phyloP scores from a whole-genome alignment of 2,329 filamentous ascomycete species.

The Diaporthe citrichinensis region DNA sequence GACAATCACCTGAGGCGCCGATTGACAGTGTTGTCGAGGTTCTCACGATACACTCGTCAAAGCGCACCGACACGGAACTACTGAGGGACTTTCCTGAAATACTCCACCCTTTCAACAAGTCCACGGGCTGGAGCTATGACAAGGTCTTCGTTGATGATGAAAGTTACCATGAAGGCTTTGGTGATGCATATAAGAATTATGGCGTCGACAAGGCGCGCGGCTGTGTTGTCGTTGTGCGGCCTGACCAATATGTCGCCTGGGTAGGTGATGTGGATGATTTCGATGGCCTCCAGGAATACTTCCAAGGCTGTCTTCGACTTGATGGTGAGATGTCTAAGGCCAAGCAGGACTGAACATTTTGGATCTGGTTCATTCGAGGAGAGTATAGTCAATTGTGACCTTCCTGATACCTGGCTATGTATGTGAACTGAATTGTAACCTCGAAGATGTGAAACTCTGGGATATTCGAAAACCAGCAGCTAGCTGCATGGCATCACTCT shows the following conservation, averaged over 20 bases:
- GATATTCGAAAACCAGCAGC: too few relatives aligned
- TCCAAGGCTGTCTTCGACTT: conserved; percentile 45
- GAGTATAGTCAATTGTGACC: not conserved
- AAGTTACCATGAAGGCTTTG: conserved; percentile 67
- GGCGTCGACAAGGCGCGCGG: conserved; percentile 70
- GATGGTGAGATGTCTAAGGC: too few relatives aligned
- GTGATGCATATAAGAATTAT: conserved; percentile 67
- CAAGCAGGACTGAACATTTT: not conserved
- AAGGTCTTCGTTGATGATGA: conserved; percentile 69
- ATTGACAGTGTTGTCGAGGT: conserved; percentile 66
- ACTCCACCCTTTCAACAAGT: conserved; percentile 61
- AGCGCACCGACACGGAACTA: conserved; percentile 63
- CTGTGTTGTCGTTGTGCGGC: conserved; percentile 71
- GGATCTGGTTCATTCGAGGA: too few relatives aligned
- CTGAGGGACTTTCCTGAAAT: conserved; percentile 64
- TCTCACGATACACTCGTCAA: conserved; percentile 70
- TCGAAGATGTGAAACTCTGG: too few relatives aligned
- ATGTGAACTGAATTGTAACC: too few relatives aligned
- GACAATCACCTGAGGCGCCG: conserved; percentile 50
- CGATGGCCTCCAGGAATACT: conserved; percentile 52
- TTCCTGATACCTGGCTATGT: too few relatives aligned
- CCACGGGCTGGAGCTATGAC: conserved; percentile 68
- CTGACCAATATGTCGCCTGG: conserved; percentile 76
- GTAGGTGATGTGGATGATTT: conserved; percentile 56
- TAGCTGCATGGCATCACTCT: too few relatives aligned